Base-by-base conservation (phyloP, 176 grass and related monocot species). In the Poa pratensis region DNA sequence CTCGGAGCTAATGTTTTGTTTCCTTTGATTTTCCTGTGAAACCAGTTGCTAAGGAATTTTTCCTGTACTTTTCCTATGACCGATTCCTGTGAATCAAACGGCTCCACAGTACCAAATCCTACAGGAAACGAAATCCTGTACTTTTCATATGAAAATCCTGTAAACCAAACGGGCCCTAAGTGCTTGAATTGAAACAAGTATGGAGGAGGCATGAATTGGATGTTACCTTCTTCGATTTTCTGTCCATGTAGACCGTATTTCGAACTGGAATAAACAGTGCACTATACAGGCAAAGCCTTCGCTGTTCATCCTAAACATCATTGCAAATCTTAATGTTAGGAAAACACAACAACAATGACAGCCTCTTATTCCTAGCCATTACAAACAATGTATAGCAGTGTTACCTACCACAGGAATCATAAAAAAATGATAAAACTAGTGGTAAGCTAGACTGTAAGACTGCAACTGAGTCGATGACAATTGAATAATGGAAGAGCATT, bases 201-300 rank as follows among this genome's bases (percentile, higher is more conserved):
- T 61, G 39, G 65, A 78, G 68, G 24, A 79, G 82, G 76, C 70
- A 84, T 2, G 20, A 46, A 40, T 54, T 82, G 20, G 34, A 57
- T 20, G 6, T 77, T 89, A 98, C 96, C 93, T 87, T 84, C 84
- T 95, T 98, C 14, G 70, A 92, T 84, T 84, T 98, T 87, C 90
- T 98, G 86, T 95, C 96, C 77, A 90, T 28, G 86, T 98, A 90
- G 65, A 83, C 72, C 43, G 63, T 90, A 85, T 59, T 88, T 87
- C 89, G 87, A 35, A 95, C 32, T 48, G 96, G 91, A 82, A 81
- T 67, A 75, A 98, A 91, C 53, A 98, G 79, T 63, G 89, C 82
- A 53, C 85, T 89, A 78, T 98, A 98, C 43, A 94, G 73, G 78
- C 80, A 98, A 80, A 94, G 96, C 84, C 96, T 90, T 79, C 82